Conservation (phyloP, 2,329 filamentous ascomycete genomes). For the Fusarium nisikadoi region DNA sequence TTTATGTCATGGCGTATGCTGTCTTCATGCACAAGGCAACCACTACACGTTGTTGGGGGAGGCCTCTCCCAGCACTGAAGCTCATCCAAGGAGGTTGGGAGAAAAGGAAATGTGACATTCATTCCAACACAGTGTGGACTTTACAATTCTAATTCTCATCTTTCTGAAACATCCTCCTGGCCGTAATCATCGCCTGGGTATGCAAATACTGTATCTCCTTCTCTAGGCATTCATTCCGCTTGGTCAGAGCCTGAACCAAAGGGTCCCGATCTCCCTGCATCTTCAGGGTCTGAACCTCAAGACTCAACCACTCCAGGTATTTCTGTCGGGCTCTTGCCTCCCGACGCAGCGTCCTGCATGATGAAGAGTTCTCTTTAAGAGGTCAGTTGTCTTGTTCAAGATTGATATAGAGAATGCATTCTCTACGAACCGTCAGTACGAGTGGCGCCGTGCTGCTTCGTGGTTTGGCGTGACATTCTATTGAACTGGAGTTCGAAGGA, state of each 20-base stretch:
- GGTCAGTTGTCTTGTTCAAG: neutral
- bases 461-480: too few relatives aligned
- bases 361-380: accelerated
- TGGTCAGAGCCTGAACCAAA: neutral
- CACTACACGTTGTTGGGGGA: too few relatives aligned
- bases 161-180: neutral
- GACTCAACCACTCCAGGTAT: neutral
- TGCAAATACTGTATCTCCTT: neutral
- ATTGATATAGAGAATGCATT: too few relatives aligned
- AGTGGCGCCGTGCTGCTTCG: too few relatives aligned
- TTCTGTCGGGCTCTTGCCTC: neutral
- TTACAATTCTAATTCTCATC: neutral
- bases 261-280: neutral
- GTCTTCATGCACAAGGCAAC: neutral
- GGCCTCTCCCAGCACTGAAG: too few relatives aligned
- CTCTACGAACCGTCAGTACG: too few relatives aligned
- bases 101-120: too few relatives aligned
- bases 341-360: accelerated
- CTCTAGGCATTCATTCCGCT: neutral
- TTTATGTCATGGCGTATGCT: neutral
- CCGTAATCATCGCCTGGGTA: neutral
- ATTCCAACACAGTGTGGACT: too few relatives aligned
- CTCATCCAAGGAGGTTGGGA: too few relatives aligned
- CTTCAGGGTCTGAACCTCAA: neutral
- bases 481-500: too few relatives aligned